Conservation (phyloP, 2,329 filamentous ascomycete species). For the Fusarium brevicatenulatum region DNA sequence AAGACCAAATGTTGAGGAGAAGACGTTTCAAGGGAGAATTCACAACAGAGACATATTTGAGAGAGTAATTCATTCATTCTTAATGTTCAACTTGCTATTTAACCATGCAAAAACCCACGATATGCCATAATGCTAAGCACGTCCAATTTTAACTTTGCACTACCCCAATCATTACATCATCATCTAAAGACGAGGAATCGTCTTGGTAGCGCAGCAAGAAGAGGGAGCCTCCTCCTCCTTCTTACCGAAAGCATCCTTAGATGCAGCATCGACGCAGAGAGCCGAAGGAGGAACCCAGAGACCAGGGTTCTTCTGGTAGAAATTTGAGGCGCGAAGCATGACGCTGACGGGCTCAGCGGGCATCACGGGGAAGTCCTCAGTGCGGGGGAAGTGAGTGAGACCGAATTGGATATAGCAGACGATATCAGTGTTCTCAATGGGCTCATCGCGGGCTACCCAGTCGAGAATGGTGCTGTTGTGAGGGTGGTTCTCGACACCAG, state of each 20-base stretch:
- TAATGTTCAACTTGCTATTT: slow-evolving; percentile 9
- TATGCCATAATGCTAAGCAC: slow-evolving; percentile 10
- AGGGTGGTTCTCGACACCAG: slow-evolving; percentile 67
- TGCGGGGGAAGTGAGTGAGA: slow-evolving; percentile 86
- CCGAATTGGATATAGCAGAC: slow-evolving; percentile 97
- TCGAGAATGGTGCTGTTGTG: slow-evolving; percentile 76
- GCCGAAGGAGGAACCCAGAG: slow-evolving; percentile 77
- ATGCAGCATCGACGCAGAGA: slow-evolving; percentile 37
- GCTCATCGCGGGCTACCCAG: slow-evolving; percentile 79
- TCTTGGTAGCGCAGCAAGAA: slow-evolving; percentile 40
- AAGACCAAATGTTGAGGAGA: no score
- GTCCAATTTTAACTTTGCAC: slow-evolving; percentile 1
- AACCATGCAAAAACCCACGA: slow-evolving; percentile 8
- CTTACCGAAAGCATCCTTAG: slow-evolving; percentile 33
- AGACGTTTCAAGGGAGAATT: not conserved
- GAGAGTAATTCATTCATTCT: not conserved
- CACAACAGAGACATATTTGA: not conserved
- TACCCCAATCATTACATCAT: not conserved
- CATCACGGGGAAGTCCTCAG: slow-evolving; percentile 95
- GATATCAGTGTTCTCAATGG: slow-evolving; percentile 83
- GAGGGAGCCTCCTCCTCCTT: slow-evolving; percentile 28
- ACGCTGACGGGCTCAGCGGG: slow-evolving; percentile 86
- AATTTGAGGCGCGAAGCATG: slow-evolving; percentile 81
- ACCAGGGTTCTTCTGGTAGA: slow-evolving; percentile 82
- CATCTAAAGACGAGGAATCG: slow-evolving; percentile 17